These are phyloP conservation scores for Trichoderma sp. DNA, from an alignment of 2,329 filamentous ascomycete species.

Conservation along the genomic window DNA sequence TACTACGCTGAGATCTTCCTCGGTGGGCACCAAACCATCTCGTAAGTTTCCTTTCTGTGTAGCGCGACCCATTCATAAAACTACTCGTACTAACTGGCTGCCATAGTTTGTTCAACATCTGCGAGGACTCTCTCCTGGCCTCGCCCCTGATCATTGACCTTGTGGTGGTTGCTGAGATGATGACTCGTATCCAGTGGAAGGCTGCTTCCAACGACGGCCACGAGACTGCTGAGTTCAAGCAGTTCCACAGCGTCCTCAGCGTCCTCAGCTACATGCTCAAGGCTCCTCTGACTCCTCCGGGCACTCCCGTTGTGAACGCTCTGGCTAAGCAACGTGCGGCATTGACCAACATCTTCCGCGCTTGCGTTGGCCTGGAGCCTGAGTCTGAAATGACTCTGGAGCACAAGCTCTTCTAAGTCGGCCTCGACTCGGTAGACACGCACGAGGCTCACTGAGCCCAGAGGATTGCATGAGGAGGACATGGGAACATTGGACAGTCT, in stretches of 20 bases:
- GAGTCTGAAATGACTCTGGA: slow-evolving; percentile 99
- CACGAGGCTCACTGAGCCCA: not conserved
- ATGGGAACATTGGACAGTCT: slow-evolving; percentile 28
- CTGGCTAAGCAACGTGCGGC: slow-evolving; percentile 94
- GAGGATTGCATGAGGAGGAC: slow-evolving; percentile 3
- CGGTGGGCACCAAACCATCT: slow-evolving; percentile 97
- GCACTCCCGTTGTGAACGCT: slow-evolving; percentile 93
- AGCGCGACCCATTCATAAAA: not conserved
- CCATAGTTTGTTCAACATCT: slow-evolving; percentile 92
- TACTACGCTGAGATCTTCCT: slow-evolving; percentile 99
- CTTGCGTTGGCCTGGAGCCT: slow-evolving; percentile 93
- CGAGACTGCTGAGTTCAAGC: slow-evolving; percentile 72
- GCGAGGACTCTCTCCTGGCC: slow-evolving; percentile 95
- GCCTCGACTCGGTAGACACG: not conserved
- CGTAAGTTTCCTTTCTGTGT: slow-evolving; percentile 50
- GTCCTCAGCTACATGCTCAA: slow-evolving; percentile 99
- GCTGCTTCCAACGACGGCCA: slow-evolving; percentile 56
- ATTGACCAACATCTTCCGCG: slow-evolving; percentile 97
- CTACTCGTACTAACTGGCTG: slow-evolving; percentile 31
- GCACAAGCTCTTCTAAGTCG: slow-evolving; percentile 85
- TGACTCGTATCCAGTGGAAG: slow-evolving; percentile 97
- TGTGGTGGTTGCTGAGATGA: slow-evolving; percentile 91
- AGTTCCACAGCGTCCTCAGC: slow-evolving; percentile 96
- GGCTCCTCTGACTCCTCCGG: slow-evolving; percentile 90
- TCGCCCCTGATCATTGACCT: slow-evolving; percentile 97